Conservation (phyloP, 108 stramenopile species). For the Pseudonitzschia multistriata region DNA sequence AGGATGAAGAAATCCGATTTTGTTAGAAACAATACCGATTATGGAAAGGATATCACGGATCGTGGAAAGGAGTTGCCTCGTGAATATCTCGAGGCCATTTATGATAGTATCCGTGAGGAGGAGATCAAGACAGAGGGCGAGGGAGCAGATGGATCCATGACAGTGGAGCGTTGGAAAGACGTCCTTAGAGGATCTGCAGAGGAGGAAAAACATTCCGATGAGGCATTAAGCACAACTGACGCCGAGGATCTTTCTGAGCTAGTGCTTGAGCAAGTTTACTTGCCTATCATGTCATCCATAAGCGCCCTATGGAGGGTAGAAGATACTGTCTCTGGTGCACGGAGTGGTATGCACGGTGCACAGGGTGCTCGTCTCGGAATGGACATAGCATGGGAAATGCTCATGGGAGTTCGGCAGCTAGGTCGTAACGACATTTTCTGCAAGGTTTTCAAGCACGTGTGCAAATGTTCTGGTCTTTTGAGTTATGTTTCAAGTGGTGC, state of each 20-base stretch:
- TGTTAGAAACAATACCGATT: conserved; percentile 88
- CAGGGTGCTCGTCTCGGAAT: conserved; percentile 81
- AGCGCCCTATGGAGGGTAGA: conserved; percentile 75
- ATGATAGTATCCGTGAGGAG: conserved; percentile 79
- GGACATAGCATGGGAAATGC: conserved; percentile 75
- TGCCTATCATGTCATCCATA: conserved; percentile 76
- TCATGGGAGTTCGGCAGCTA: conserved; percentile 62
- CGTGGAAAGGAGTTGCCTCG: conserved; percentile 76
- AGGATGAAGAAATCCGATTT: conserved; percentile 92
- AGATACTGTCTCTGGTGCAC: conserved; percentile 27
- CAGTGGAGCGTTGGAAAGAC: conserved; percentile 90
- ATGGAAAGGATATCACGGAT: conserved; percentile 91
- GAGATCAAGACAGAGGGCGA: conserved; percentile 88
- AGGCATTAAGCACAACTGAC: conserved; percentile 30
- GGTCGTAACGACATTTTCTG: conserved; percentile 76
- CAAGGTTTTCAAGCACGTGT: conserved; percentile 66
- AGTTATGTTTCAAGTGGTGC: conserved; percentile 41
- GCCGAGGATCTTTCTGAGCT: conserved; percentile 73
- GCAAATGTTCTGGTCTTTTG: conserved; percentile 64
- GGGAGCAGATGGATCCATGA: conserved; percentile 87
- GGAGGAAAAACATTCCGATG: conserved; percentile 27
- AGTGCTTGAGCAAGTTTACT: conserved; percentile 79
- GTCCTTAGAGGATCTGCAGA: conserved; percentile 57
- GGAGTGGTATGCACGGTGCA: conserved; percentile 45
- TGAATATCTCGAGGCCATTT: conserved; percentile 86